Conservation (phyloP, 331 rosid species). For the Quercus tomentella region DNA sequence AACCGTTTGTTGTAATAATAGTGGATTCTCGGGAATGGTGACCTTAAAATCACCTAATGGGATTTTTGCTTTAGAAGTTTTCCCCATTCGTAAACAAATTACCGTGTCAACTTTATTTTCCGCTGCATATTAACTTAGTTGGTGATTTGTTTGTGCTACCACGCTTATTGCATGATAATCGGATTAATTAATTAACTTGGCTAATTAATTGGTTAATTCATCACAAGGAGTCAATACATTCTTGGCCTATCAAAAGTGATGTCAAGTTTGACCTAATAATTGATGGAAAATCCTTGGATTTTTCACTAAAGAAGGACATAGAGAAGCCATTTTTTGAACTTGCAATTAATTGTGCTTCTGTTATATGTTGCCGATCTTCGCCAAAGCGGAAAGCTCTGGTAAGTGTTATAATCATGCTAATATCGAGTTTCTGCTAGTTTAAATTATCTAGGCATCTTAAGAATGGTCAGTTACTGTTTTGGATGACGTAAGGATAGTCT, state of each 20-base stretch:
- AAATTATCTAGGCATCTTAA: neutral
- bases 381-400: conserved; percentile 94
- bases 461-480: neutral
- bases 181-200: too few species aligned
- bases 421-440: neutral
- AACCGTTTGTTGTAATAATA: too few species aligned
- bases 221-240: too few species aligned
- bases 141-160: too few species aligned
- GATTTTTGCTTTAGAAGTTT: too few species aligned
- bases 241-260: neutral
- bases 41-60: too few species aligned
- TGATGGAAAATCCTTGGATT: conserved; percentile 84
- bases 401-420: conserved; percentile 26
- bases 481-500: conserved; percentile 9
- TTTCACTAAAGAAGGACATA: conserved; percentile 45
- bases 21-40: too few species aligned
- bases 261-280: conserved; percentile 59
- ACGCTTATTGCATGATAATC: too few species aligned
- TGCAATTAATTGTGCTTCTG: conserved; percentile 68
- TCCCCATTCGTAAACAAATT: too few species aligned
- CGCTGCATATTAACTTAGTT: too few species aligned
- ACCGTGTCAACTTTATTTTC: too few species aligned
- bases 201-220: too few species aligned
- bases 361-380: conserved; percentile 84
- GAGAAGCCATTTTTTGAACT: conserved; percentile 64